Percentiles rank a stretch among this genome's conserved stretches.
Evolutionary conservation across 2,329 filamentous ascomycete species (phyloP).

Genomic region (Madurella fahalii): DNA sequence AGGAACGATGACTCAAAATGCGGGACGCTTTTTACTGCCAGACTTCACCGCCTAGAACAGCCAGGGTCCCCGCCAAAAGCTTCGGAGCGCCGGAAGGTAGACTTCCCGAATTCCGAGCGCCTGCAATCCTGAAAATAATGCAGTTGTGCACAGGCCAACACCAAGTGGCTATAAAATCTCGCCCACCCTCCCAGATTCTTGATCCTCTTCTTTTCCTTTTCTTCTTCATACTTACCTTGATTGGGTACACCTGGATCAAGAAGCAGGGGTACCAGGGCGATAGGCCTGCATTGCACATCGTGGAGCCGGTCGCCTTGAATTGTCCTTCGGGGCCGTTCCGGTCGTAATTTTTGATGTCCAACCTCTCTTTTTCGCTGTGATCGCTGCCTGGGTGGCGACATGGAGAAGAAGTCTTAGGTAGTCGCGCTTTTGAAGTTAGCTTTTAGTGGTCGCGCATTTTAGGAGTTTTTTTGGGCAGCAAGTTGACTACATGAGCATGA

Average conservation of each 20-base stretch:
- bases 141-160: slow-evolving; percentile 16
- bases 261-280: slow-evolving; percentile 21
- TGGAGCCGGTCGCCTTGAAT: slow-evolving; percentile 23
- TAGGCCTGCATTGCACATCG: slow-evolving; percentile 28
- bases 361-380: slow-evolving; percentile 23
- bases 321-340: slow-evolving; percentile 28
- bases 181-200: slow-evolving; percentile 9
- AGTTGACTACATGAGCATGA: no score
- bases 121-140: not conserved
- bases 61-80: not conserved
- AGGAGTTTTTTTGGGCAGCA: no score
- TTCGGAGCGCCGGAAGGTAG: not conserved
- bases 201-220: slow-evolving; percentile 12
- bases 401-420: slow-evolving; percentile 20
- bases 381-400: slow-evolving; percentile 19
- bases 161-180: slow-evolving; percentile 9
- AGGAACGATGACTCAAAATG: slow-evolving; percentile 26
- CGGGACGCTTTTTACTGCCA: slow-evolving; percentile 23
- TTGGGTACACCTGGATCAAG: slow-evolving; percentile 21
- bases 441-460: no score
- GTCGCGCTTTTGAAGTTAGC: not conserved
- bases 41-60: slow-evolving; percentile 9
- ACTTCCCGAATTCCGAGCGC: not conserved
- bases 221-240: slow-evolving; percentile 29
- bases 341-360: slow-evolving; percentile 27